Evolutionary conservation across 208 protist species (phyloP), one percentile per base, ranked within the genome.

Genomic region (Wallacemonas sp.): DNA sequence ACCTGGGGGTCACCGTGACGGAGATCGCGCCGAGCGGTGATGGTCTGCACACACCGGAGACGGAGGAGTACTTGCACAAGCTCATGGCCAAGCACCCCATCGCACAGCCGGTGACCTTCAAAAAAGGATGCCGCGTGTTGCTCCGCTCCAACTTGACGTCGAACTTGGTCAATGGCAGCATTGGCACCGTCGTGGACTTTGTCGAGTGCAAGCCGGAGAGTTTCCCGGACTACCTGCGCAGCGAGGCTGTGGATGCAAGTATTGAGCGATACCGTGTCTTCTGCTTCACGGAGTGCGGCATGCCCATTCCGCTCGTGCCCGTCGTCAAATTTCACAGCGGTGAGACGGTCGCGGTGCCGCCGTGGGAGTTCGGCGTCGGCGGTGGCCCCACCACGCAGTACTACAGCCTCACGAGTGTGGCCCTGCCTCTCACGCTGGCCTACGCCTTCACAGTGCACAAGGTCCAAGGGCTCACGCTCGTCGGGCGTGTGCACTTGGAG

Each of bases 361-460:
- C 87, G 70, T 90, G 83, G 86, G 86, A 93, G 56, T 93, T 93
- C 39, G 70, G 49, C 36, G 89, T 93, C 19, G 89, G 86, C n/a
- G 89, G 89, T 4, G 66, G 62, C 15, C 75, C 84, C 19, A 80
- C 74, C 56, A 91, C 86, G 47, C 72, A 91, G 42, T 95, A 84
- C 71, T 95, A 91, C 73, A 84, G 75, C 62, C 77, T 90, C 4
- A 86, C 79, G 31, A 84, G 72, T 26, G 86, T 95, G 11, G 76
- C 83, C 26, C 56, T 95, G 8, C 89, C 89, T 9, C 82, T 95
- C 39, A 84, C 76, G 30, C 65, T 93, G n/a, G 89, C 89, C 60
- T 95, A 93, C 66, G 89, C 89, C 72, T 95, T 95, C 71, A 95
- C 89, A 8, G 89, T 95, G 70, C 89, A 95, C 74, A 95, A 95